These are phyloP conservation scores for Chenopodium formosanum DNA, from an alignment of 148 eudicot species.

Conservation along the genomic window DNA sequence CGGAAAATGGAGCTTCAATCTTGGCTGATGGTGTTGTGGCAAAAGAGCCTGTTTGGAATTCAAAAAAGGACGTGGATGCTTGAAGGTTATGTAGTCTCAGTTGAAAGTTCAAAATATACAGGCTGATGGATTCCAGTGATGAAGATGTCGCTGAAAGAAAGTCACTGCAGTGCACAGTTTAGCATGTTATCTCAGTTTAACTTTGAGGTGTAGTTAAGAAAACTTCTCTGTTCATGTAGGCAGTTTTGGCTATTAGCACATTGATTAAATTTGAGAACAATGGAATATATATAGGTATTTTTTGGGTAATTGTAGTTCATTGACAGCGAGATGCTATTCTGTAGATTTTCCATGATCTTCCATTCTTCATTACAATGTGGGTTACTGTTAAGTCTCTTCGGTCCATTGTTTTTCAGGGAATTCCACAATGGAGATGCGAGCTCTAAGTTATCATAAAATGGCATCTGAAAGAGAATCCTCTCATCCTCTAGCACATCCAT, in stretches of 20 bases:
- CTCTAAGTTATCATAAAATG: no score
- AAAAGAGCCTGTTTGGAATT: conserved; percentile 51
- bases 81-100: conserved; percentile 23
- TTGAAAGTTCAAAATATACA: neutral
- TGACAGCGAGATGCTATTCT: neutral
- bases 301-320: neutral
- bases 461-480: no score
- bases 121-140: conserved; percentile 25
- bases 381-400: neutral
- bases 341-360: neutral
- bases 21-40: conserved; percentile 34
- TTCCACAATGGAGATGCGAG: no score
- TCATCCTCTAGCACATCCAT: no score
- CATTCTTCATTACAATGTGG: neutral
- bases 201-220: neutral
- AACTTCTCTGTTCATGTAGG: neutral
- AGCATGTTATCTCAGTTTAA: conserved; percentile 10
- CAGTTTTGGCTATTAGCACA: neutral
- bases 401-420: neutral
- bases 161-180: conserved; percentile 28
- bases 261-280: conserved; percentile 1
- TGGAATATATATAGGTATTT: conserved; percentile 7
- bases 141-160: conserved; percentile 33
- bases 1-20: conserved; percentile 43
- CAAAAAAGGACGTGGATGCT: conserved; percentile 61